Evolutionary conservation across 495 filamentous ascomycete species (phyloP), one percentile per base, ranked within the genome.

Genomic region (Cercophora newfieldiana): DNA sequence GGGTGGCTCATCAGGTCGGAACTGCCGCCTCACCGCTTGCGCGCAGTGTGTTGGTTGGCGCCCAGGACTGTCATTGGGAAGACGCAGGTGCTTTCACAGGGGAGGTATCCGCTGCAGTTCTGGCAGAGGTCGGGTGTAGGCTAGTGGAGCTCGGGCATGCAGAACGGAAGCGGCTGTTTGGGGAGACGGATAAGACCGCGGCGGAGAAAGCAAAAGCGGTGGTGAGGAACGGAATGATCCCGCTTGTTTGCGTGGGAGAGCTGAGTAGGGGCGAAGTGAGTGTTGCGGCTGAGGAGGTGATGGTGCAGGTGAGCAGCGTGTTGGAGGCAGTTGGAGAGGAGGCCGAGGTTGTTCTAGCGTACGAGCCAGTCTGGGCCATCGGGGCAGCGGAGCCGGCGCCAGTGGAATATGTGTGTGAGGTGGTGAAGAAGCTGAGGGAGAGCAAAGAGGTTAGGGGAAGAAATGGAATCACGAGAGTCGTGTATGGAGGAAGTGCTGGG

Each of bases 331-430:
- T 93, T 24, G 82, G 85, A 0, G 76, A 71, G 2, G 80, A 86
- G 10, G 83, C 83, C 1, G 86, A 92, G n/a, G 84, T 94, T 21
- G 87, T 94, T 16, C 82, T 95, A 47, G 92, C 91, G 3, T 96
- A 96, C 73, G 92, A 96, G 79, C 92, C 92, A 12, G 90, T 94
- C 0, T 96, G 92, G 92, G 92, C 91, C 0, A 96, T 96, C 76
- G 92, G 92, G 2, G 84, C 90, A 28, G 78, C 79, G 0, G 81
- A 87, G 68, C 91, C 92, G n/a, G 92, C 92, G 3, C 79, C 80
- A 8, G 83, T 86, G 28, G 87, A 89, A 63, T 88, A 95, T 76
- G 91, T 96, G 8, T 10, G 8, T 3, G 83, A 79, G 33, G 91
- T 94, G n/a, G 86, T 90, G 54, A 79, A 81, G 67, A 82, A 82